Conservation (phyloP, 2,329 filamentous ascomycete genomes). For the Paecilomyces niveus region DNA sequence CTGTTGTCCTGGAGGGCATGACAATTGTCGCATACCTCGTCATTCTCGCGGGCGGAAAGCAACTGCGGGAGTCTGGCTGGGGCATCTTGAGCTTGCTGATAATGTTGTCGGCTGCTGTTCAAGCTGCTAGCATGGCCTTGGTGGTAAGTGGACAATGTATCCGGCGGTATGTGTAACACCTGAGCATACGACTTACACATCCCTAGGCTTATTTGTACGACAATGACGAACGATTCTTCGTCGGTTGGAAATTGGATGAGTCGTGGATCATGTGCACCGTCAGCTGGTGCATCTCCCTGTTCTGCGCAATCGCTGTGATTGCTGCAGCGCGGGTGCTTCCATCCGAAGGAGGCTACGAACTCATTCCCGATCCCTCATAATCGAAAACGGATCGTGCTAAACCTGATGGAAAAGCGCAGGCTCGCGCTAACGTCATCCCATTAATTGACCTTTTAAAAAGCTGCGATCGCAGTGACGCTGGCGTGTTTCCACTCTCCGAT, state of each 20-base stretch:
- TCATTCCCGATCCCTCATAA: conserved; percentile 47
- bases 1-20: conserved; percentile 73
- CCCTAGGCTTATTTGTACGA: conserved; percentile 73
- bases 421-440: not conserved
- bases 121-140: conserved; percentile 71
- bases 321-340: conserved; percentile 64
- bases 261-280: conserved; percentile 68
- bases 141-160: conserved; percentile 55
- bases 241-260: conserved; percentile 72
- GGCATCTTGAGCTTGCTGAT: conserved; percentile 63
- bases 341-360: conserved; percentile 79
- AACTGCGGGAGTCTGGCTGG: conserved; percentile 77
- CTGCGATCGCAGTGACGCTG: not conserved
- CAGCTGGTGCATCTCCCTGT: conserved; percentile 50
- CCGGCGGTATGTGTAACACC: not conserved
- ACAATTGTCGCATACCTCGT: conserved; percentile 73
- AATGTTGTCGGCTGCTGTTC: conserved; percentile 56
- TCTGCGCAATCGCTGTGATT: conserved; percentile 53
- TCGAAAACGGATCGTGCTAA: not conserved
- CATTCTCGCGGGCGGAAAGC: conserved; percentile 70
- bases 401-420: not conserved
- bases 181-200: conserved; percentile 2
- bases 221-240: conserved; percentile 73
- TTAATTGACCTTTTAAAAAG: not conserved
- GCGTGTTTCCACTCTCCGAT: not conserved